Conservation (phyloP, 768 basidiomycete species). For the Boletus reticulatus region DNA sequence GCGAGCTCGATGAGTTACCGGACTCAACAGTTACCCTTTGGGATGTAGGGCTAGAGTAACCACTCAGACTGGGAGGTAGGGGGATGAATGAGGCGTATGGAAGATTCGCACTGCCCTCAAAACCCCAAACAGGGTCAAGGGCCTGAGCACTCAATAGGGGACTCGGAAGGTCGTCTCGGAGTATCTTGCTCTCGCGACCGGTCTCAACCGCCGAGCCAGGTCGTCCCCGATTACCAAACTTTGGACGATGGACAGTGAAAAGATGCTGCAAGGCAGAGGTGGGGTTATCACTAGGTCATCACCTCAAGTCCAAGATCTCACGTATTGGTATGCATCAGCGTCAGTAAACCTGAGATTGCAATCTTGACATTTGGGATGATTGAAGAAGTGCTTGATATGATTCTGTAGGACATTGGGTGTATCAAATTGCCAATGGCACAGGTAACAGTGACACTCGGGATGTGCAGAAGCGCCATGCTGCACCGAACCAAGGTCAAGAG, state of each 20-base stretch:
- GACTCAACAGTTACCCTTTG: constrained; percentile 20
- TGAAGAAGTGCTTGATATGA: constrained; percentile 41
- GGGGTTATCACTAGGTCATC: neutral
- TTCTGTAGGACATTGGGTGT: constrained; percentile 33
- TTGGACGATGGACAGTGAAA: constrained; percentile 27
- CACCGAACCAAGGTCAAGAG: constrained; percentile 10
- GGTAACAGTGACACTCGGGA: constrained; percentile 33
- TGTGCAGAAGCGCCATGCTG: constrained; percentile 32
- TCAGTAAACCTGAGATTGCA: constrained; percentile 45
- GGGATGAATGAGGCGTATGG: constrained; percentile 30
- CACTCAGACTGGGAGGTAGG: constrained; percentile 30
- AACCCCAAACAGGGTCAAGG: constrained; percentile 24
- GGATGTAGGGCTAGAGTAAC: constrained; percentile 30
- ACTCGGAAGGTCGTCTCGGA: constrained; percentile 1
- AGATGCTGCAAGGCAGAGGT: constrained; percentile 20
- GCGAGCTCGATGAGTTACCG: constrained; percentile 15
- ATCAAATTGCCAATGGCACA: constrained; percentile 42
- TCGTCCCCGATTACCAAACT: constrained; percentile 7
- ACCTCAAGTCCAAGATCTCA: constrained; percentile 17
- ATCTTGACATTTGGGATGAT: constrained; percentile 44
- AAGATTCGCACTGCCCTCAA: constrained; percentile 14
- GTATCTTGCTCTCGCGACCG: neutral
- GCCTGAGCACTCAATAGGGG: constrained; percentile 11
- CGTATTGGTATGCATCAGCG: constrained; percentile 35
- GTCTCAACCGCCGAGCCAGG: neutral